A percentile compares a stretch with the other conserved stretches of the same genome.
phyloP scores from a whole-genome alignment of 495 filamentous ascomycete species.

The Aspergillus diversus region DNA sequence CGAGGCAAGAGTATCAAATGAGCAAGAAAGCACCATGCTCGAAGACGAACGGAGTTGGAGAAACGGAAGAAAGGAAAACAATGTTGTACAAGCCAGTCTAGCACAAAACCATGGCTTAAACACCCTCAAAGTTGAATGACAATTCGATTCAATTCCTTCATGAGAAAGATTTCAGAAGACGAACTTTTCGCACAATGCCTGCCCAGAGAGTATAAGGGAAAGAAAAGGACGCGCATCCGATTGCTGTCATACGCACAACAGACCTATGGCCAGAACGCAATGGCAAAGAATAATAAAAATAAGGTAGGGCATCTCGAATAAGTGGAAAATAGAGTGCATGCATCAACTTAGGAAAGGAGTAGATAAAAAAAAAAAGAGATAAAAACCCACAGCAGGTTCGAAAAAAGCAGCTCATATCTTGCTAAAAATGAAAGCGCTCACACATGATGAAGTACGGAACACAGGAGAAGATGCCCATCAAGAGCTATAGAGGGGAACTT shows the following conservation, averaged over 20 bases:
- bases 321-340: constrained; percentile 20
- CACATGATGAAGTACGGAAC: constrained; percentile 48
- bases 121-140: constrained; percentile 42
- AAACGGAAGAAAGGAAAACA: constrained; percentile 24
- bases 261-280: constrained; percentile 34
- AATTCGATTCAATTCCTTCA: constrained; percentile 51
- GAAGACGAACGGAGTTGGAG: constrained; percentile 30
- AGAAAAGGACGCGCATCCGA: constrained; percentile 37
- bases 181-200: constrained; percentile 56
- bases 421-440: constrained; percentile 54
- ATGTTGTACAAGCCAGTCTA: constrained; percentile 44
- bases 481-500: constrained; percentile 49
- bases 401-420: constrained; percentile 42
- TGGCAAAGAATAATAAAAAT: constrained; percentile 20
- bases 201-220: constrained; percentile 49
- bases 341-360: constrained; percentile 9
- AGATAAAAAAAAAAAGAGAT: constrained; percentile 19
- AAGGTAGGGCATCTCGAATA: constrained; percentile 9
- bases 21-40: constrained; percentile 29
- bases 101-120: constrained; percentile 36
- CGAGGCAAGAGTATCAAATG: constrained; percentile 25
- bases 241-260: constrained; percentile 44
- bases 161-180: constrained; percentile 40
- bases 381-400: constrained; percentile 13
- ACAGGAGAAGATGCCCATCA: constrained; percentile 52